Conservation (phyloP, 208 protist genomes). For the Blechomonas ayalai region DNA sequence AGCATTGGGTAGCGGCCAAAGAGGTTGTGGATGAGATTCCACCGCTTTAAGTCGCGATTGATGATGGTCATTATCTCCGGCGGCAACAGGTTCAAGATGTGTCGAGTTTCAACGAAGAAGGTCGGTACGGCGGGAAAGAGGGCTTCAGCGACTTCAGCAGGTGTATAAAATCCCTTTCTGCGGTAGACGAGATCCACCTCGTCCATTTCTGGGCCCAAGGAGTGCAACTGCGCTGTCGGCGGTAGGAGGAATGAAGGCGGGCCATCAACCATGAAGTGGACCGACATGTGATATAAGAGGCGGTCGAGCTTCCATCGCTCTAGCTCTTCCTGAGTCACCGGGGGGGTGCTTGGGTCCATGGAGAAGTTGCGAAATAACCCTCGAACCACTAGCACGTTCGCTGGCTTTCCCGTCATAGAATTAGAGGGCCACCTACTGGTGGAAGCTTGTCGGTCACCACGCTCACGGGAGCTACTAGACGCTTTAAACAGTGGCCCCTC, state of each 20-base stretch:
- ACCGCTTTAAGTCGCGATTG: constrained; percentile 12
- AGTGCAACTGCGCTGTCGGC: constrained; percentile 29
- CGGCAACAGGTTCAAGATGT: constrained; percentile 36
- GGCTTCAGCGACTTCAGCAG: constrained; percentile 64
- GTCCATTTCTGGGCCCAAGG: constrained; percentile 43
- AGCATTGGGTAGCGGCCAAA: constrained; percentile 78
- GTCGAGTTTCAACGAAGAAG: constrained; percentile 62
- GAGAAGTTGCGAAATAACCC: neutral
- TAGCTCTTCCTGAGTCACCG: constrained; percentile 36
- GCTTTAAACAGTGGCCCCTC: too few species aligned
- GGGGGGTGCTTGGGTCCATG: constrained; percentile 24
- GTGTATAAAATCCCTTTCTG: constrained; percentile 55
- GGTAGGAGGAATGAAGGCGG: constrained; percentile 34
- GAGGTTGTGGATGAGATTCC: constrained; percentile 11
- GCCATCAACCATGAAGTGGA: constrained; percentile 8
- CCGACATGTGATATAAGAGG: constrained; percentile 5
- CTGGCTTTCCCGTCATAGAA: too few species aligned
- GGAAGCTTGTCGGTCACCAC: too few species aligned
- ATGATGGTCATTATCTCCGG: constrained; percentile 26
- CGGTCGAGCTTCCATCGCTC: constrained; percentile 48
- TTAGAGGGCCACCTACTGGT: too few species aligned
- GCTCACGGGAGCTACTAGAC: too few species aligned
- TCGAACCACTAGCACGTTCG: too few species aligned
- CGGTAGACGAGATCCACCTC: constrained; percentile 52
- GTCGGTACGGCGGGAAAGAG: constrained; percentile 66